These are phyloP conservation scores for Blumeria graminis DNA, from an alignment of 2,329 filamentous ascomycete genomes.

Conservation along the genomic window DNA sequence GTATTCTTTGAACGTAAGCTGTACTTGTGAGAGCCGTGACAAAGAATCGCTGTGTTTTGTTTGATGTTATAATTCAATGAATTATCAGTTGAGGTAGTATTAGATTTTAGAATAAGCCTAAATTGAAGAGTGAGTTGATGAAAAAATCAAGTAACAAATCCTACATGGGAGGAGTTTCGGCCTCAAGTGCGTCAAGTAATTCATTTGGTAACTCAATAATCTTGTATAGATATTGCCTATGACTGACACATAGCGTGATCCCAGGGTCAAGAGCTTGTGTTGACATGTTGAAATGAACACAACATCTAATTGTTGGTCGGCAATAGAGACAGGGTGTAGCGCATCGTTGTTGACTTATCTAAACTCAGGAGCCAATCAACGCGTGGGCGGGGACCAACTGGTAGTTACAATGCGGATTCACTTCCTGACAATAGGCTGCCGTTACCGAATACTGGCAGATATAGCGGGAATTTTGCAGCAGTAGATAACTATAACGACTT, in stretches of 20 bases:
- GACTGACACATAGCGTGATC: slow-evolving; percentile 16
- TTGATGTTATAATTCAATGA: slow-evolving; percentile 2
- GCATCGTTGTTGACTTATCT: neutral
- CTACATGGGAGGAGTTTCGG: slow-evolving; percentile 27
- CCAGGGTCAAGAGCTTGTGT: neutral
- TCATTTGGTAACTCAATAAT: slow-evolving; percentile 38
- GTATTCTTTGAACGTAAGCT: slow-evolving; percentile 41
- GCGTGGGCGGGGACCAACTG: slow-evolving; percentile 4
- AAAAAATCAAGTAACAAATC: slow-evolving; percentile 6
- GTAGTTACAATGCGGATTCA: too few relatives aligned
- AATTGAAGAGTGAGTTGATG: too few relatives aligned
- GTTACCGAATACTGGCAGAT: too few relatives aligned
- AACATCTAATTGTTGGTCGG: neutral
- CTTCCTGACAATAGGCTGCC: too few relatives aligned
- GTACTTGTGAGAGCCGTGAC: slow-evolving; percentile 27
- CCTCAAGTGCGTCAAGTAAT: slow-evolving; percentile 29
- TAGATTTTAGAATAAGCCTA: too few relatives aligned
- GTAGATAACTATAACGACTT: too few relatives aligned
- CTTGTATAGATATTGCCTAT: slow-evolving; percentile 27
- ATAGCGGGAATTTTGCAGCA: too few relatives aligned
- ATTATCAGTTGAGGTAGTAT: slow-evolving; percentile 1
- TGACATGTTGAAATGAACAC: slow-evolving; percentile 6
- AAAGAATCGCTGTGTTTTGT: slow-evolving; percentile 27
- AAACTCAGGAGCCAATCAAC: slow-evolving; percentile 9
- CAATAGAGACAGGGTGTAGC: too few relatives aligned